Evolutionary conservation across 2,329 filamentous ascomycete species (phyloP), one percentile per base, ranked within the genome.

Genomic region (Nakataea oryzae): DNA sequence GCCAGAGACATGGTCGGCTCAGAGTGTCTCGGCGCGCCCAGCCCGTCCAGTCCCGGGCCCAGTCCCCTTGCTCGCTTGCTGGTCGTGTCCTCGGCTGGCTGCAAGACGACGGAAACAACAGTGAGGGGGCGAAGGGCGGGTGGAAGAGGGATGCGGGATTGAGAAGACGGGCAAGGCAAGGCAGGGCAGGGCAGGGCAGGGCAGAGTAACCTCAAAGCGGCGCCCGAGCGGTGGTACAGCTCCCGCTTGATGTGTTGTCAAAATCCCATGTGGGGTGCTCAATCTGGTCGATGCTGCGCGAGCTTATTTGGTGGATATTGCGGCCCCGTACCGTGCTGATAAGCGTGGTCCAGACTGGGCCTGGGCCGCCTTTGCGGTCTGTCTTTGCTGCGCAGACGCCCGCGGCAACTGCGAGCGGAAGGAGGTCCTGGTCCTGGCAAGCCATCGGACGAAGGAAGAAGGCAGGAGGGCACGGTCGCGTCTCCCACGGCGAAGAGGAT

Each of bases 271-370:
- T 58, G 56, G 56, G 56, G 26, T 32, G 24, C 26, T 29, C 26
- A 56, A 56, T 27, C 24, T 56, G 54, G 54, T 26, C 54, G n/a
- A 56, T 28, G 56, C 21, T 57, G 56, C 27, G 60, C 54, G 54
- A 50, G 34, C 54, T 50, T 61, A 54, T 61, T 61, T 61, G 54
- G 57, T 50, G 41, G 41, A 50, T 50, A 50, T 50, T 50, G 41
- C 11, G 41, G 41, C 41, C 41, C 41, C 41, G 41, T 50, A 50
- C 41, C 41, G 41, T 50, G 41, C 41, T n/a, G 17, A 50, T n/a
- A 50, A 50, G 41, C 41, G 17, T 11, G 41, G 24, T 5, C 41
- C 41, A 50, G 41, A 50, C 41, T 50, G 14, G 21, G 34, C 34
- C 6, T 21, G 34, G 8, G 21, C 5, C 14, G 34, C 14, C 14